Evolutionary conservation across 2,329 filamentous ascomycete genomes (phyloP), one percentile per base, ranked within the genome.

Genomic region (Blastomyces parvus): DNA sequence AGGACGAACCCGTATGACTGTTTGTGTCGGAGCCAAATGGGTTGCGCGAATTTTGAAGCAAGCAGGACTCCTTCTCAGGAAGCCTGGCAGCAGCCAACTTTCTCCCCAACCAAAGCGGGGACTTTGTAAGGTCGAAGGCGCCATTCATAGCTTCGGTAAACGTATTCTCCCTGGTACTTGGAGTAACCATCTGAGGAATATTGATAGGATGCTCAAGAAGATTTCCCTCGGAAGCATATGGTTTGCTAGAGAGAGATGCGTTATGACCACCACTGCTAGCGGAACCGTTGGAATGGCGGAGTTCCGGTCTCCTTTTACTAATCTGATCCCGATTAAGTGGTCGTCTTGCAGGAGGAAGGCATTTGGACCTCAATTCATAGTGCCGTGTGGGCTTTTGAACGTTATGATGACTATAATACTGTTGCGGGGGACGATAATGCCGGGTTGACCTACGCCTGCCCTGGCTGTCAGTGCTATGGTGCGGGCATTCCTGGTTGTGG

Each of bases 111-210:
- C 13, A 50, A 36, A 62, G 17, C 13, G 65, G 65, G 4, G 64
- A 64, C 36, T 62, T 61, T 30, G 60, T 59, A n/a, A 63, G 25
- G 33, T 66, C 62, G 44, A 63, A 66, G 2, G 60, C 62, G 8
- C 61, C 64, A 57, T 62, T 65, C 60, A 66, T 63, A 33, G 66
- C 65, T 60, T 67, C 64, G 9, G 63, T 55, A 46, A 67, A 66
- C 2, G 62, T 42, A n/a, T 40, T 40, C 57, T 65, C 64, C 30
- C 57, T 65, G 5, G 63, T 50, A 48, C 22, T 59, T 25, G 60
- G 61, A 50, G 65, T 56, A 19, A 66, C 22, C 40, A 61, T 33
- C 36, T 57, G 50, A 25, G 64, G 46, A 27, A 62, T 59, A 33
- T 22, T 42, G 62, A 19, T 14, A 6, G 57, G 27, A 19, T 44